Evolutionary conservation across 768 basidiomycete genomes (phyloP), one percentile per base, ranked within the genome.

Genomic region (Suillus tomentosus): DNA sequence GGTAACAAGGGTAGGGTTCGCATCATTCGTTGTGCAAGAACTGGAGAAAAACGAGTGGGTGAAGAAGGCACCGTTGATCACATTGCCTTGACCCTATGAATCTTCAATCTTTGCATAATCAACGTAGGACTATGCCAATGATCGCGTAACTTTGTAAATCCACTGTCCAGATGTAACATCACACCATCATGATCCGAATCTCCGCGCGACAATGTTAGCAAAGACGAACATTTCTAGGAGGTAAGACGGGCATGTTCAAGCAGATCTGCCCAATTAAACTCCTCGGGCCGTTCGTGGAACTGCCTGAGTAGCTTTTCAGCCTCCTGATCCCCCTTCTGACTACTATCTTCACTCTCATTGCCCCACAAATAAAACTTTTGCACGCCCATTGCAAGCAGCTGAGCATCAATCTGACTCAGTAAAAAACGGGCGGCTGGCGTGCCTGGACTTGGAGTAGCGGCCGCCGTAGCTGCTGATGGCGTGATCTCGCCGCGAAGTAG

Each of bases 401-500:
- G 95, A 0, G 95, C 94, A 68, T 97, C 95, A 61, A 86, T 82
- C 73, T 95, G 92, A 62, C 77, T 81, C 45, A 98, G 75, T 74
- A 93, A 75, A 70, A 82, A 91, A 40, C 80, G 77, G 24, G 62
- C 62, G 9, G 57, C 14, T 58, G 17, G 13, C 17, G 27, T 43
- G 40, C 67, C 69, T 47, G 65, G 62, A 63, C 78, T 81, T 55
- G 81, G 77, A 11, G 65, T 74, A 15, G 69, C 70, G n/a, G 74
- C 72, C 37, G 75, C 76, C 36, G 72, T 68, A 19, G 80, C 74
- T 15, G 85, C 76, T 2, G 87, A 82, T 1, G 92, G 88, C 0
- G 94, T 94, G 65, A 98, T 88, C 77, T 98, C 96, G 24, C 96
- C 97, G 19, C 95, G 83, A 76, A 99, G 81, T 5, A 99, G 85